Base-by-base conservation (phyloP, 306 rosid species). In the Quercus dentata region DNA sequence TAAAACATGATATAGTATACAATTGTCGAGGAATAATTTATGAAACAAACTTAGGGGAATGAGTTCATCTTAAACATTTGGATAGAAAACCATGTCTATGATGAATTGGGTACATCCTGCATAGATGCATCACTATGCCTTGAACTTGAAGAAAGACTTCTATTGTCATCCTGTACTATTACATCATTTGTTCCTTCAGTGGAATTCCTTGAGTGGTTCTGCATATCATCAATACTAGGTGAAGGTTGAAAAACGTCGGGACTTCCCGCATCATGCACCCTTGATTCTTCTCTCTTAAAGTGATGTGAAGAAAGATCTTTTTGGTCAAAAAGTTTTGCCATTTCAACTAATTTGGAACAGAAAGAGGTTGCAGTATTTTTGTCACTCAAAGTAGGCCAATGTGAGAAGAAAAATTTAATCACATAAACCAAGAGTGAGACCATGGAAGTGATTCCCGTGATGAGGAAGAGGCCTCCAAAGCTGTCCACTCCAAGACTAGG, bases 381-480 rank as follows among this genome's bases (percentile, higher is more conserved):
- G 33, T 33, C 27, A 6, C 55, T 58, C 58, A 72, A 23, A 30
- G 69, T 14, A 21, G 62, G 64, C 81, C 67, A 25, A 0, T 76
- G 30, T 4, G 51, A 21, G 19, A n/a, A 23, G 4, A 49, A 14
- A 31, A 51, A 80, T 3, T 49, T 44, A 11, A 49, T 17, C 63
- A 80, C 14, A 78, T 73, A 44, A n/a, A 67, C 28, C 5, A 51
- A 23, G 78, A 31, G 78, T 2, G 82, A 74, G 8, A 73, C 46
- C 55, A 79, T 6, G 5, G 82, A 77, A 13, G 76, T 46, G 31
- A 81, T 30, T 38, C 83, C 75, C 6, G 82, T 61, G 30, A 88
- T 78, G 62, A 88, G 69, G 70, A 83, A 88, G 31, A 88, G 89
- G 15, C 91, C 87, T 1, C 79, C 87, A 38, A 88, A 88, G 78